phyloP scores from a whole-genome alignment of 192 early-diverging fungal genomes.

The Mortierella hygrophila region DNA sequence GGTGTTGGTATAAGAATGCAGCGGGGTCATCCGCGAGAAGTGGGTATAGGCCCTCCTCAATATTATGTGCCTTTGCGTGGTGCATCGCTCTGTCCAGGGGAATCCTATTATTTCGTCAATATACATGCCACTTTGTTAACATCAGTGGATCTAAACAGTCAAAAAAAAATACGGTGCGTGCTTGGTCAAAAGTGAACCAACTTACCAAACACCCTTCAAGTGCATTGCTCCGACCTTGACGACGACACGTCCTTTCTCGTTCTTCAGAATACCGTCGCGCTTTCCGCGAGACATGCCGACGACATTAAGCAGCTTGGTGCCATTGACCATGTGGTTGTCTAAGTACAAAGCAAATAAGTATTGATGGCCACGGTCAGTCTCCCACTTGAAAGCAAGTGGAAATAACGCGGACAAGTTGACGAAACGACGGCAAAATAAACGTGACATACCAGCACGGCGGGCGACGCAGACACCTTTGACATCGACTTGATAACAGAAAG shows the following conservation, averaged over 20 bases:
- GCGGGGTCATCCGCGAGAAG: slow-evolving; percentile 82
- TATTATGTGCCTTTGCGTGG: slow-evolving; percentile 77
- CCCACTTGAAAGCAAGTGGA: too few species aligned
- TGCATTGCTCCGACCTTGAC: slow-evolving; percentile 92
- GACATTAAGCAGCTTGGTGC: slow-evolving; percentile 89
- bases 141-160: neutral
- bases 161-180: too few species aligned
- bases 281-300: slow-evolving; percentile 90
- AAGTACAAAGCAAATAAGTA: slow-evolving; percentile 6
- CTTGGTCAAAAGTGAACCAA: neutral
- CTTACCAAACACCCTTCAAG: slow-evolving; percentile 88
- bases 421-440: neutral
- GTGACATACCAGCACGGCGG: slow-evolving; percentile 69
- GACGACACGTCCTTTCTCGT: slow-evolving; percentile 87
- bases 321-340: slow-evolving; percentile 91
- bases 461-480: slow-evolving; percentile 85
- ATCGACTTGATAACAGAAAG: slow-evolving; percentile 85
- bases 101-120: slow-evolving; percentile 15
- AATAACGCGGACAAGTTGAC: neutral
- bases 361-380: too few species aligned
- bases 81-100: slow-evolving; percentile 69
- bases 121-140: neutral
- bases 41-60: slow-evolving; percentile 79
- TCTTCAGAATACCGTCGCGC: slow-evolving; percentile 88
- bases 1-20: slow-evolving; percentile 69